Conservation (phyloP, 106 monocot genomes). For the Gastrodia elata region DNA sequence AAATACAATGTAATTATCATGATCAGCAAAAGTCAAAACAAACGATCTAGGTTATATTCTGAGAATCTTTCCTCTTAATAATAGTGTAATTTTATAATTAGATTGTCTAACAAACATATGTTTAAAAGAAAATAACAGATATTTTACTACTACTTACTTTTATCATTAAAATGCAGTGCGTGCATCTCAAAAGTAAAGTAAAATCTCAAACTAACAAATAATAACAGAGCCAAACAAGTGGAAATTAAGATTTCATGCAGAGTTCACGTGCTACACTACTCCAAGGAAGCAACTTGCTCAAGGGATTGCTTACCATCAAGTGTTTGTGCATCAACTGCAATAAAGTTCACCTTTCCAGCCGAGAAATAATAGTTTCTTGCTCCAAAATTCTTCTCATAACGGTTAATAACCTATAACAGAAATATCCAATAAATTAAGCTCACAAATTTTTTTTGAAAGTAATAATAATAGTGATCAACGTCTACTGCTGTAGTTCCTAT, state of each 20-base stretch:
- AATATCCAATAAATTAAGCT: background rate
- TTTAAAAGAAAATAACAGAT: too few relatives aligned
- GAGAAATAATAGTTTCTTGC: constrained; percentile 65
- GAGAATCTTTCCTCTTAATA: too few relatives aligned
- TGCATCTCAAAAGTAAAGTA: background rate
- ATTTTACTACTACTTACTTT: background rate
- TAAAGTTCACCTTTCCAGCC: constrained; percentile 62
- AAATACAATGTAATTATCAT: too few relatives aligned
- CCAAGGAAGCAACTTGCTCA: background rate
- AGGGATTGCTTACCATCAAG: constrained; percentile 58
- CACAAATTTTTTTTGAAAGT: background rate
- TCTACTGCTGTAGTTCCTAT: background rate
- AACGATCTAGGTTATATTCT: too few relatives aligned
- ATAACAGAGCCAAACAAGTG: background rate
- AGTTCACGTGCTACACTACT: background rate
- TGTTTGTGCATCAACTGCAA: constrained; percentile 89
- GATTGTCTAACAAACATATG: too few relatives aligned
- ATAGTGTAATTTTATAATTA: too few relatives aligned
- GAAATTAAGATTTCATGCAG: background rate
- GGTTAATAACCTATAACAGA: constrained; percentile 53
- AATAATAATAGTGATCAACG: background rate
- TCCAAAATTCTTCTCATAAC: constrained; percentile 89
- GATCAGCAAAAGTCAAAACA: too few relatives aligned
- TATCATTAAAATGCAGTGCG: background rate
- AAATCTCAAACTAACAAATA: background rate